Conservation (phyloP, 371 early-diverging fungal genomes). For the Actinomortierella ambigua region DNA sequence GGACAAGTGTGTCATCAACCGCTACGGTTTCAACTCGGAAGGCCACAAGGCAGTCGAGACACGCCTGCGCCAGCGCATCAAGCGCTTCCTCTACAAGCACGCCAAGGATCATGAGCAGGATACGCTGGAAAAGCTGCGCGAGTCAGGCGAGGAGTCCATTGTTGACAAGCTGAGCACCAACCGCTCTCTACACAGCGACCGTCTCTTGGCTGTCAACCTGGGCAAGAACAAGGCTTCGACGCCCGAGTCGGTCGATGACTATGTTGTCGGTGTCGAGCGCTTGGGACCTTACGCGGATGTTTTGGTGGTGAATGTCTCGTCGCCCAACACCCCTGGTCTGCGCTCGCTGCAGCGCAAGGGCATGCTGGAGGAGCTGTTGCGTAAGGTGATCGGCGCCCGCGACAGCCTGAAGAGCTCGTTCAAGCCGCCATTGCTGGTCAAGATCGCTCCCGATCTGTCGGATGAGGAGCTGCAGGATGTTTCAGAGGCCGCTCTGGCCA, state of each 20-base stretch:
- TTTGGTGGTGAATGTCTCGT: conserved; percentile 81
- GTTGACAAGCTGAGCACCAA: conserved; percentile 41
- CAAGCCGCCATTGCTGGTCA: conserved; percentile 75
- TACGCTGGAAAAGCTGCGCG: conserved; percentile 36
- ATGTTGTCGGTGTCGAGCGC: conserved; percentile 67
- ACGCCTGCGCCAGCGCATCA: conserved; percentile 68
- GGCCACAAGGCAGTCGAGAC: conserved; percentile 64
- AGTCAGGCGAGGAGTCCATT: conserved; percentile 37
- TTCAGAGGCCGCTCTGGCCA: conserved; percentile 65
- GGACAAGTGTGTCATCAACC: conserved; percentile 80
- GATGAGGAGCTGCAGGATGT: conserved; percentile 73
- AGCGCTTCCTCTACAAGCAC: conserved; percentile 59
- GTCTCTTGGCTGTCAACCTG: conserved; percentile 79
- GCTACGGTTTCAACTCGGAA: conserved; percentile 88
- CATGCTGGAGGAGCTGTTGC: conserved; percentile 66
- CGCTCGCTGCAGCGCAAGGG: conserved; percentile 68
- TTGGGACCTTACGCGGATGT: conserved; percentile 82
- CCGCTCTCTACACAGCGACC: conserved; percentile 50
- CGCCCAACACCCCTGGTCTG: conserved; percentile 85
- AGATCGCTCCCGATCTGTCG: conserved; percentile 84
- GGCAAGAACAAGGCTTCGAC: conserved; percentile 83
- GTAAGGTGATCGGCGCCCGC: conserved; percentile 53
- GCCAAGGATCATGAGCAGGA: conserved; percentile 46
- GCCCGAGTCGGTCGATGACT: conserved; percentile 66
- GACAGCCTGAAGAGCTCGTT: conserved; percentile 24